Percentiles rank a stretch among this genome's conserved stretches.
Evolutionary conservation across 257 asterid species (phyloP).

Genomic region (Verbena officinalis): DNA sequence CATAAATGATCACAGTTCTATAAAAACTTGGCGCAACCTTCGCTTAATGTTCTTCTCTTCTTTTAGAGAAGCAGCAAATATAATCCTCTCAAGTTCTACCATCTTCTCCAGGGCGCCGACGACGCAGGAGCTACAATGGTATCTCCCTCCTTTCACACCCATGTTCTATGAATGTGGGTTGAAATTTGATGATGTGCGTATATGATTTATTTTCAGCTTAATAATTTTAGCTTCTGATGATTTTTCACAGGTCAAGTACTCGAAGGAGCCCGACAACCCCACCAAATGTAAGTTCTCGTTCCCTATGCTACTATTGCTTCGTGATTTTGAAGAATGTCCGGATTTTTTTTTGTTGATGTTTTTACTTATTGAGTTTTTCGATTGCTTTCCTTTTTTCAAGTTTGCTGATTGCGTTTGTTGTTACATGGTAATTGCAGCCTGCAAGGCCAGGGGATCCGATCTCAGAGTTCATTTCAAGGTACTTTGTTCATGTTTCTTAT

Average conservation of each 20-base stretch:
- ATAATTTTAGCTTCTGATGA: not conserved
- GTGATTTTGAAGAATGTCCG: not conserved
- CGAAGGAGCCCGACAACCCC: constrained; percentile 69
- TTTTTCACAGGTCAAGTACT: constrained; percentile 68
- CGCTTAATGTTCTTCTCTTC: not conserved
- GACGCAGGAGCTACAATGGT: constrained; percentile 33
- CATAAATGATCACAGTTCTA: not conserved
- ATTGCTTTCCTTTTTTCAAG: not conserved
- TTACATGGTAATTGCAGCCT: constrained; percentile 52
- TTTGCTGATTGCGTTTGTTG: not conserved
- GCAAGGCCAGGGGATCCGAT: constrained; percentile 79
- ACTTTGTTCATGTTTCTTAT: not conserved
- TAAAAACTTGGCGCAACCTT: constrained; percentile 9
- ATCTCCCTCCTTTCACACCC: not conserved
- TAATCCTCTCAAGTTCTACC: no score
- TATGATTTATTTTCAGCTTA: not conserved
- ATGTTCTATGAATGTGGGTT: not conserved
- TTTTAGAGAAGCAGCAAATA: not conserved
- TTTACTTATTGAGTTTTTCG: not conserved
- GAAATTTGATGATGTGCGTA: not conserved
- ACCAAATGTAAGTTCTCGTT: constrained; percentile 55
- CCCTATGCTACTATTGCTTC: not conserved
- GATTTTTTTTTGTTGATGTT: not conserved
- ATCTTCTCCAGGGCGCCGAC: constrained; percentile 2
- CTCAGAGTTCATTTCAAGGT: constrained; percentile 87